Evolutionary conservation across 1,139 yeast species (phyloP).

Genomic region (Taphrina flavorubra): DNA sequence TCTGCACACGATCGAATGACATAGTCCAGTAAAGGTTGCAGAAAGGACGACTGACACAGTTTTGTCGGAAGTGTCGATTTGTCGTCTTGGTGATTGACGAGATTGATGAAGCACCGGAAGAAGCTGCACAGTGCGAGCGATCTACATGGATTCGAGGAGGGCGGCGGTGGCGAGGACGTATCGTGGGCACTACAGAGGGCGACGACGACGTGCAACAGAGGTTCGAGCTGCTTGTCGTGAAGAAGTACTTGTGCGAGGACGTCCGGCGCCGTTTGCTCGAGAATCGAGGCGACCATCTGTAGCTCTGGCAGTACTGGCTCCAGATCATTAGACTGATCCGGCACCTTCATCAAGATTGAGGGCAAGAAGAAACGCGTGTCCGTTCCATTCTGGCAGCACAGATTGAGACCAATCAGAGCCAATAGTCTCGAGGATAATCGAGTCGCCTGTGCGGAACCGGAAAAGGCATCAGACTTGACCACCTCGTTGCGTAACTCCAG

Average conservation of each 20-base stretch:
- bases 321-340: background rate
- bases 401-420: slow-evolving; percentile 14
- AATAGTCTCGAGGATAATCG: slow-evolving; percentile 19
- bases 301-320: background rate
- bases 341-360: background rate
- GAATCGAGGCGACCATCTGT: slow-evolving; percentile 2
- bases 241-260: background rate
- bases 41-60: background rate
- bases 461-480: slow-evolving; percentile 23
- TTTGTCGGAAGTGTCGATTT: background rate
- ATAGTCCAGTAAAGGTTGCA: background rate
- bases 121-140: slow-evolving; percentile 8
- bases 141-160: background rate
- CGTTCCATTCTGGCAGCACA: background rate
- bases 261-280: background rate
- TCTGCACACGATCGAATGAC: background rate
- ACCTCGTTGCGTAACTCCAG: slow-evolving; percentile 17
- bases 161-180: background rate
- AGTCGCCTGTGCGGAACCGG: background rate
- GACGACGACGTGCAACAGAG: background rate
- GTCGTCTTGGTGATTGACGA: background rate
- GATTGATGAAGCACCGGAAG: slow-evolving; percentile 17
- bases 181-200: background rate
- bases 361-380: background rate
- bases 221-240: background rate